These are phyloP conservation scores for Epichloe glyceriae DNA, from an alignment of 2,329 filamentous ascomycete genomes.

Conservation along the genomic window DNA sequence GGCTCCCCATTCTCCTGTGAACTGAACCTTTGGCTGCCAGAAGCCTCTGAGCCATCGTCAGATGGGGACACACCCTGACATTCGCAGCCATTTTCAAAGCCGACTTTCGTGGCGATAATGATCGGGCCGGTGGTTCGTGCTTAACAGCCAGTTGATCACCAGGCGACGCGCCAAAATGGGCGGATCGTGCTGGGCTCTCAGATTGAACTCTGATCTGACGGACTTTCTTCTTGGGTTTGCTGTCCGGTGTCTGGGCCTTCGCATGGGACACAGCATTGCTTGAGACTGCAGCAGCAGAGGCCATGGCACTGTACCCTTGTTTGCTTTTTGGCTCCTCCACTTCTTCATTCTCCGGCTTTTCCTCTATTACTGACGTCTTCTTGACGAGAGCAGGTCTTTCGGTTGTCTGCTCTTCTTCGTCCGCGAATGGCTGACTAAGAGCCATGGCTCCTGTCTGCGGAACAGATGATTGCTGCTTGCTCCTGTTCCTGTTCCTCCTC, in stretches of 20 bases:
- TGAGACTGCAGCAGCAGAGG: slow-evolving; percentile 20
- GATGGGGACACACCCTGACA: slow-evolving; percentile 37
- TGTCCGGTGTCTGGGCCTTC: background rate
- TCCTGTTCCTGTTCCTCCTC: slow-evolving; percentile 7
- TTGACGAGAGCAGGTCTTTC: slow-evolving; percentile 14
- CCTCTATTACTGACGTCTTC: slow-evolving; percentile 32
- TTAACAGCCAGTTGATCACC: slow-evolving; percentile 41
- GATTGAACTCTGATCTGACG: slow-evolving; percentile 28
- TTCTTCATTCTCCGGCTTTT: slow-evolving; percentile 31
- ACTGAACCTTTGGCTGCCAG: slow-evolving; percentile 14
- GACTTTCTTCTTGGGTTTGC: slow-evolving; percentile 7
- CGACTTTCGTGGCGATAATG: slow-evolving; percentile 64
- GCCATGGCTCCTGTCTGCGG: background rate
- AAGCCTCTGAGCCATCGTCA: slow-evolving; percentile 33
- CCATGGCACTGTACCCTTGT: slow-evolving; percentile 4
- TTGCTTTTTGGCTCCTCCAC: slow-evolving; percentile 11
- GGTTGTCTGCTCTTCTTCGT: background rate
- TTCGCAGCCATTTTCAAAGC: slow-evolving; percentile 54
- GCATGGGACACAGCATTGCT: background rate
- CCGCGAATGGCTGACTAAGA: background rate
- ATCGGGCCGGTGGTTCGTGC: slow-evolving; percentile 57
- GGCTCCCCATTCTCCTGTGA: slow-evolving; percentile 23
- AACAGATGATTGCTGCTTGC: background rate
- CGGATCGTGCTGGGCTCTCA: slow-evolving; percentile 51
- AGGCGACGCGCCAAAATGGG: slow-evolving; percentile 48